Base-by-base conservation (phyloP, 1,284 basidiomycete species). In the Cystobasidiaceae sp. region DNA sequence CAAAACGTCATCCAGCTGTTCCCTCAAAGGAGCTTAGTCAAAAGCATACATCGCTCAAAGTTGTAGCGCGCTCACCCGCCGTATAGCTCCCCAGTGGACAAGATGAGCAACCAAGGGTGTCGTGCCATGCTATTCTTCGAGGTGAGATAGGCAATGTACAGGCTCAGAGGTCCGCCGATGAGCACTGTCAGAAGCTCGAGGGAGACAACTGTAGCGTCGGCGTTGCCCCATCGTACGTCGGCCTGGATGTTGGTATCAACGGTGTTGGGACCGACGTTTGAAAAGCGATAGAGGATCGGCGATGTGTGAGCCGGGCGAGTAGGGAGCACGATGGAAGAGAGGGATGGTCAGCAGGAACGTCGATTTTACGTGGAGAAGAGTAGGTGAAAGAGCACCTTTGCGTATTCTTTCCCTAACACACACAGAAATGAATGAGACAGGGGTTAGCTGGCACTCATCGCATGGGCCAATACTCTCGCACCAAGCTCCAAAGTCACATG, bases 171-270 rank as follows among this genome's bases (percentile, higher is more conserved):
- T 37, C 65, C 65, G 30, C 49, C 58, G 27, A 67, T 56, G 56
- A 90, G 79, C 11, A 90, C 89, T 4, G 89, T 91, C 69, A 91
- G 79, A 54, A 90, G 76, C 75, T 91, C 89, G 44, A 91, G 82
- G 5, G 87, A 85, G 44, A 91, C 87, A 49, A 90, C 81, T 0
- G 86, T 87, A 1, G 87, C 82, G 71, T 91, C 88, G 0, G 88
- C 80, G 30, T 81, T 75, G 15, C 87, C 89, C 89, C 89, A 91
- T 49, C 88, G 83, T 65, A 82, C 82, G 73, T 91, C 89, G 9
- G 88, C 89, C 46, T 66, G 13, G 2, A 2, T 9, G n/a, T n/a
- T n/a, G n/a, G n/a, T n/a, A n/a, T n/a, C n/a, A n/a, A n/a, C n/a
- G n/a, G n/a, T n/a, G n/a, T n/a, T n/a, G n/a, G 37, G 37, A 6